A percentile compares a stretch with the other conserved stretches of the same genome.
Evolutionary conservation across 2,329 filamentous ascomycete genomes (phyloP).

Genomic region (Colletotrichum echinochloae): DNA sequence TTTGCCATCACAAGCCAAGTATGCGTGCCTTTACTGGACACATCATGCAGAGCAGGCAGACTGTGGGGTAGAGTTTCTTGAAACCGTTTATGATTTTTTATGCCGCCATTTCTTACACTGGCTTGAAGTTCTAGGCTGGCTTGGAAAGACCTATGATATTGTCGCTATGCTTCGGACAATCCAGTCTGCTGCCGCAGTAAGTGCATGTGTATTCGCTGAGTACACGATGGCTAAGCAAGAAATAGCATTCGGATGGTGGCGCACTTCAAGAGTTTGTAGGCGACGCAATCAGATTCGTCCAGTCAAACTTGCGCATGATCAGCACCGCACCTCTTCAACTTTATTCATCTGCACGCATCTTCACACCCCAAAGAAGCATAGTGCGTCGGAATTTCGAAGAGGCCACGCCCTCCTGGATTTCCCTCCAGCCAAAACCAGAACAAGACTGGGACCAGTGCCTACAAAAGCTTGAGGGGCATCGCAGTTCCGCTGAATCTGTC

Average conservation of each 20-base stretch:
- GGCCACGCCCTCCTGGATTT: neutral
- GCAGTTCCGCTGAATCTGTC: rapidly evolving
- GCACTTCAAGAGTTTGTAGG: neutral
- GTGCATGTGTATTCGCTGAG: neutral
- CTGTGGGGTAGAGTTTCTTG: neutral
- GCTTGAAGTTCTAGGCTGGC: conserved; percentile 54
- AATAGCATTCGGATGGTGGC: neutral
- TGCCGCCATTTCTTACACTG: conserved; percentile 54
- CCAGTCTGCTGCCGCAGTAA: neutral
- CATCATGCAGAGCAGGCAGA: neutral
- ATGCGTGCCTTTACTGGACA: neutral
- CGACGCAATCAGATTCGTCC: neutral
- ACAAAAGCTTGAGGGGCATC: neutral
- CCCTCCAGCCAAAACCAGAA: neutral
- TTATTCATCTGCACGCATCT: neutral
- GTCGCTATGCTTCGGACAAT: neutral
- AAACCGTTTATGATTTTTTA: conserved; percentile 52
- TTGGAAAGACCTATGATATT: conserved; percentile 43
- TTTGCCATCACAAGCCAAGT: neutral
- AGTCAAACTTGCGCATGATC: neutral
- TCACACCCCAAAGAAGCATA: neutral
- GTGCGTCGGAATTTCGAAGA: neutral
- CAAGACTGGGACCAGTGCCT: neutral
- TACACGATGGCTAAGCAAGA: neutral
- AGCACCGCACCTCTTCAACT: neutral